Conservation (phyloP, 257 asterid species). For the Penstemon newberryi region DNA sequence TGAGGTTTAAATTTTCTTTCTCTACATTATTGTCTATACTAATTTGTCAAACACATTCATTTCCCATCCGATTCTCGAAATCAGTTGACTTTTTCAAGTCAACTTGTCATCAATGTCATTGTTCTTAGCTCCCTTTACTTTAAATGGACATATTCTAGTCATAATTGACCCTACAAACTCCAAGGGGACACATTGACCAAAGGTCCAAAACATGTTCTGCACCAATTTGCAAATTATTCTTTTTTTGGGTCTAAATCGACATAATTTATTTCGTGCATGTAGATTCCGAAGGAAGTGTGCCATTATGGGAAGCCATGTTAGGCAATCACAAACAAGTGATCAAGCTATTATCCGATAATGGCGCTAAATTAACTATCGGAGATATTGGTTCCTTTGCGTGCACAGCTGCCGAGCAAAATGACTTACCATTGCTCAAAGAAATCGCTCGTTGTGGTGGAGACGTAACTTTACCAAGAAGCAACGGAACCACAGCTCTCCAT, state of each 20-base stretch:
- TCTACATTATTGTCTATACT: too few relatives aligned
- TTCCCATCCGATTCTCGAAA: neutral
- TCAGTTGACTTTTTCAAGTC: neutral
- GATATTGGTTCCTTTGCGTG: conserved; percentile 28
- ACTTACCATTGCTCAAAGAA: conserved; percentile 29
- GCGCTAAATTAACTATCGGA: conserved; percentile 27
- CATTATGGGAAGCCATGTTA: conserved; percentile 40
- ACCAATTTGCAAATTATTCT: neutral
- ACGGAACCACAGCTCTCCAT: conserved; percentile 35
- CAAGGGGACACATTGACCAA: neutral
- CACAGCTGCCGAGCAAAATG: conserved; percentile 31
- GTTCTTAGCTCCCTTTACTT: neutral
- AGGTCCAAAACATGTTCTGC: neutral
- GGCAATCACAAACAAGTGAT: conserved; percentile 28
- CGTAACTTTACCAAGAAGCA: conserved; percentile 20
- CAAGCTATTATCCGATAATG: conserved; percentile 27
- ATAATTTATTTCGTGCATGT: neutral
- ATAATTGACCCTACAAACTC: neutral
- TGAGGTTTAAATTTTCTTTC: too few relatives aligned
- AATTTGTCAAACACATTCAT: too few relatives aligned
- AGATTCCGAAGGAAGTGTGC: conserved; percentile 37
- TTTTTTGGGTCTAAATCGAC: too few relatives aligned
- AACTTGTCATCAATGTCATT: neutral
- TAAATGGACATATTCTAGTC: neutral
- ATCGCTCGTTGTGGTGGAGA: conserved; percentile 27